Conservation (phyloP, 73 alveolate species). For the Paramecium bursaria region DNA sequence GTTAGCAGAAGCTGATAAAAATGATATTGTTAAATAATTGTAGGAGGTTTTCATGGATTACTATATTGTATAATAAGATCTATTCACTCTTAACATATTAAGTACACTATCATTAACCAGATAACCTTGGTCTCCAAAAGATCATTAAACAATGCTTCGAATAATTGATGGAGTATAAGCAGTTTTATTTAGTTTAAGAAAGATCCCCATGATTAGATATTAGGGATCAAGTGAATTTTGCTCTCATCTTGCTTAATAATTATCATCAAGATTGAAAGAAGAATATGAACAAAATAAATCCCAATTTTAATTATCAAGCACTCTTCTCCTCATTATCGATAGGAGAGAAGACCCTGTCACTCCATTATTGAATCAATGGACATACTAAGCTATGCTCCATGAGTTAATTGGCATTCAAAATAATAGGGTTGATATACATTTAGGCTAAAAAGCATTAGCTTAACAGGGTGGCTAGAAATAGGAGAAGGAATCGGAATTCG, state of each 20-base stretch:
- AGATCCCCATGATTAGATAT: constrained; percentile 69
- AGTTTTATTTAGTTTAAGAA: constrained; percentile 32
- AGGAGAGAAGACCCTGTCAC: constrained; percentile 99
- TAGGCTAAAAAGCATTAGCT: constrained; percentile 69
- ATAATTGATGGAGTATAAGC: constrained; percentile 60
- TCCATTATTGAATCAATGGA: constrained; percentile 99
- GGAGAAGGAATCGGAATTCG: constrained; percentile 68
- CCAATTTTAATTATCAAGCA: constrained; percentile 46
- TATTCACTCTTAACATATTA: constrained; percentile 51
- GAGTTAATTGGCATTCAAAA: constrained; percentile 96
- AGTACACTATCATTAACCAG: constrained; percentile 54
- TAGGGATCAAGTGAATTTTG: constrained; percentile 62
- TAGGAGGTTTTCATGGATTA: constrained; percentile 64
- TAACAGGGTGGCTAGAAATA: constrained; percentile 52
- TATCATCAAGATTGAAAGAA: constrained; percentile 51
- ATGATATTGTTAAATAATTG: constrained; percentile 54
- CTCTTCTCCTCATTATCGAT: constrained; percentile 85
- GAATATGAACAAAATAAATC: constrained; percentile 62
- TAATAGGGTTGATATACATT: constrained; percentile 90
- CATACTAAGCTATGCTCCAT: constrained; percentile 99
- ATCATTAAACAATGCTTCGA: constrained; percentile 4
- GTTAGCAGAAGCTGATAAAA: constrained; percentile 66
- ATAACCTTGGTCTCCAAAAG: constrained; percentile 32
- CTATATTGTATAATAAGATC: constrained; percentile 38
- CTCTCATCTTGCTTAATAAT: constrained; percentile 51